These are phyloP conservation scores for Tephrocybe sp. DNA, from an alignment of 768 basidiomycete genomes.

Conservation along the genomic window DNA sequence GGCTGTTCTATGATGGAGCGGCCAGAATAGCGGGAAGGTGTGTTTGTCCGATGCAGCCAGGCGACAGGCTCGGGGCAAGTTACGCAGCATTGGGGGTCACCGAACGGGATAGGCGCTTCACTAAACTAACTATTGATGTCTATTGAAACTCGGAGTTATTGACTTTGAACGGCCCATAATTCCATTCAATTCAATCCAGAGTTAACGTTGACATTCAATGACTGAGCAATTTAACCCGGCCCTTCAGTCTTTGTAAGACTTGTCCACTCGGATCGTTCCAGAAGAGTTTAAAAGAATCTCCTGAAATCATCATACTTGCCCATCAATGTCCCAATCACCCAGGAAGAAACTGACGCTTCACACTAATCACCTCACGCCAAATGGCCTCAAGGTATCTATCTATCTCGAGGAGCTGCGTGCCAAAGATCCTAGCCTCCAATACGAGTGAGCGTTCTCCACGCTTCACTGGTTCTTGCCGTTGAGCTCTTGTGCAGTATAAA, in stretches of 20 bases:
- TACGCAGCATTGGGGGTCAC: slow-evolving; percentile 10
- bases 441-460: slow-evolving; percentile 9
- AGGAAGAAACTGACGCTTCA: slow-evolving; percentile 17
- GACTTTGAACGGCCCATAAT: not conserved
- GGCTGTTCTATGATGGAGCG: not conserved
- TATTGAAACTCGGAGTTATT: slow-evolving; percentile 5
- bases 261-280: no score
- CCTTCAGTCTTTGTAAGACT: slow-evolving; percentile 1
- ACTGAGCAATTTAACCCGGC: no score
- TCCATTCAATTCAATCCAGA: not conserved
- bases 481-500: slow-evolving; percentile 4
- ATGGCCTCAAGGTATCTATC: slow-evolving; percentile 23
- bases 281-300: no score
- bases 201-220: no score
- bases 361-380: slow-evolving; percentile 22
- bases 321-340: not conserved
- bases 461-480: not conserved
- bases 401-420: slow-evolving; percentile 18
- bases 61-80: slow-evolving; percentile 15
- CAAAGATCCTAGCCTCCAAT: slow-evolving; percentile 10
- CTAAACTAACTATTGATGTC: slow-evolving; percentile 9
- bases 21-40: not conserved
- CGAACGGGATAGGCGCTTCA: not conserved
- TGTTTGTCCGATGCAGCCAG: slow-evolving; percentile 9
- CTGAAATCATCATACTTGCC: no score